Base-by-base conservation (phyloP, 495 filamentous ascomycete species). In the Melanomma pulvis-pyrius region DNA sequence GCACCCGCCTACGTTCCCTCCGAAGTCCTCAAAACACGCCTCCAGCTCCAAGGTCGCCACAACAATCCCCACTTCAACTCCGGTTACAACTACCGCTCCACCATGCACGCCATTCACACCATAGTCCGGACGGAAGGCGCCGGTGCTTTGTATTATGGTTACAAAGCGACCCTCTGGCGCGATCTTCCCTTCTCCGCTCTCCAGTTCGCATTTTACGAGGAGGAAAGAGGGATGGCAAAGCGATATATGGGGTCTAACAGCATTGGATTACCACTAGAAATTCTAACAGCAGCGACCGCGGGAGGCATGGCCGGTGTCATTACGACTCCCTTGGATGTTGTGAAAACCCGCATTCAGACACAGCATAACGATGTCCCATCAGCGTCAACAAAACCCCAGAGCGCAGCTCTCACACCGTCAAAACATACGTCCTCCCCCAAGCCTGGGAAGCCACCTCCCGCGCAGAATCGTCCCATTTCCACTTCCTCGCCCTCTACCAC, bases 171-270 rank as follows among this genome's bases (percentile, higher is more conserved):
- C 0, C 86, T 98, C 24, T 96, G 90, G 80, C 90, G 94, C 61
- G 94, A 98, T 74, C 84, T 98, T 6, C 94, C 94, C 1, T 98
- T 96, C 74, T 96, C 92, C 12, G 94, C 94, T 0, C 79, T 98
- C 8, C 93, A 97, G 74, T 98, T 98, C 76, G 92, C 96, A 58
- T 98, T 98, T 75, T 98, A 97, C 76, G 94, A 98, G 77, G 90
- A 97, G 76, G 92, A 90, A 71, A 93, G 92, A 65, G 83, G 79
- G 21, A 83, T 90, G 82, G 93, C 94, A 0, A 90, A 87, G 71
- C 71, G 87, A 55, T 96, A 87, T 83, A 79, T 83, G 29, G 88
- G 84, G 0, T 86, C 85, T 41, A 80, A 84, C 49, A 90, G 96
- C 56, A 94, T 98, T 59, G 96, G 96, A 0, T 73, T 94, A 61